Conservation (phyloP, 2,329 filamentous ascomycete species). For the Fusarium xylarioides region DNA sequence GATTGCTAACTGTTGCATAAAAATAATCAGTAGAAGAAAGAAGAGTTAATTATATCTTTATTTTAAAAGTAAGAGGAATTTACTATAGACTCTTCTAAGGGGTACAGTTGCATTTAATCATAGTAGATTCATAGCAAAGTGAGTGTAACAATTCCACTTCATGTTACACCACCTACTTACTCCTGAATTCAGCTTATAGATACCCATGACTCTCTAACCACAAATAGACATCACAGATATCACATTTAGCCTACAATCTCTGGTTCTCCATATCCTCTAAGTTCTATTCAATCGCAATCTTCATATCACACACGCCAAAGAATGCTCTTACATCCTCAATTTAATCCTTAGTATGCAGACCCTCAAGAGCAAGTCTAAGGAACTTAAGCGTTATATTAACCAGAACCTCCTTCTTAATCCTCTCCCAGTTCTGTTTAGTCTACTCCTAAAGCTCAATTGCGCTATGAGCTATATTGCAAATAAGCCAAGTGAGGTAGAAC, state of each 20-base stretch:
- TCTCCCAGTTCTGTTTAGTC: not conserved
- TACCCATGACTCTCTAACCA: not conserved
- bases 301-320: not conserved
- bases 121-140: too few species aligned
- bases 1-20: rapidly evolving
- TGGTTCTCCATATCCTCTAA: not conserved
- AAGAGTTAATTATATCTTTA: rapidly evolving
- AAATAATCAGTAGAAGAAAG: rapidly evolving
- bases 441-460: not conserved
- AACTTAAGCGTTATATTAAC: not conserved
- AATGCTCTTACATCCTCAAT: not conserved
- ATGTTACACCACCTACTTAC: not conserved
- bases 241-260: not conserved
- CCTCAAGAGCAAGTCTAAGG: not conserved
- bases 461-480: rapidly evolving
- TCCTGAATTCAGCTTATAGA: not conserved
- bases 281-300: not conserved
- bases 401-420: too few species aligned
- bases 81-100: not conserved
- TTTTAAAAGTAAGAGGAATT: rapidly evolving
- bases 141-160: rapidly evolving
- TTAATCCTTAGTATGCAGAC: rapidly evolving
- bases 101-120: rapidly evolving
- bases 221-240: not conserved
- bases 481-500: not conserved